These are phyloP conservation scores for Kwoniella dendrophila DNA, from an alignment of 768 basidiomycete species.

Conservation along the genomic window DNA sequence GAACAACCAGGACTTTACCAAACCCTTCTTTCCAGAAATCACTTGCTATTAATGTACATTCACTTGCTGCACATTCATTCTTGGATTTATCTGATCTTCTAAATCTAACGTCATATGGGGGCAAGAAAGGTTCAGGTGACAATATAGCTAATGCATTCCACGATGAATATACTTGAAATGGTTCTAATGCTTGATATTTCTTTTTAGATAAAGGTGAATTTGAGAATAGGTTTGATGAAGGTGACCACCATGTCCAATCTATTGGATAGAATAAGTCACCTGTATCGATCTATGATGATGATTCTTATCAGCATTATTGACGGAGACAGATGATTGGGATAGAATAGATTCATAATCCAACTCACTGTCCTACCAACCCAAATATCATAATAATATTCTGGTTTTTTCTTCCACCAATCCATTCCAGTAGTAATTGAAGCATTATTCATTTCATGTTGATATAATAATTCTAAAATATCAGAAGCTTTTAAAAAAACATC, in stretches of 20 bases:
- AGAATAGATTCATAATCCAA: conserved; percentile 1
- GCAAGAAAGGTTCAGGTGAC: conserved; percentile 49
- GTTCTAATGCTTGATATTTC: conserved; percentile 35
- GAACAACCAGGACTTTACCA: conserved; percentile 52
- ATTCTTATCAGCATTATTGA: not conserved
- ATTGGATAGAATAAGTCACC: conserved; percentile 56
- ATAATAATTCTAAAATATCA: conserved; percentile 51
- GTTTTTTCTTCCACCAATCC: conserved; percentile 52
- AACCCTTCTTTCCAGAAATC: conserved; percentile 53
- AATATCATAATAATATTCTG: conserved; percentile 54
- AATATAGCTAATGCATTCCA: conserved; percentile 55
- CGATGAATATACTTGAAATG: conserved; percentile 53
- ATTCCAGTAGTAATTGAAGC: conserved; percentile 51
- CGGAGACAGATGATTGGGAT: not conserved
- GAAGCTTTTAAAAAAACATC: conserved; percentile 50
- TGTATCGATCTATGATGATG: conserved; percentile 32
- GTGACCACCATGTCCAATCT: conserved; percentile 47
- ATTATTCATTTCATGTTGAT: conserved; percentile 44
- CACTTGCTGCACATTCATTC: conserved; percentile 51
- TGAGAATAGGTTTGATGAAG: conserved; percentile 47
- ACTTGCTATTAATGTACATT: conserved; percentile 44
- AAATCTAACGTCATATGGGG: conserved; percentile 50
- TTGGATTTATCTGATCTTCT: conserved; percentile 35
- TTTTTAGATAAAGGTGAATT: conserved; percentile 30
- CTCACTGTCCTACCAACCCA: conserved; percentile 54